Evolutionary conservation across 129 eudicot genomes (phyloP).

Genomic region (Apium graveolens): DNA sequence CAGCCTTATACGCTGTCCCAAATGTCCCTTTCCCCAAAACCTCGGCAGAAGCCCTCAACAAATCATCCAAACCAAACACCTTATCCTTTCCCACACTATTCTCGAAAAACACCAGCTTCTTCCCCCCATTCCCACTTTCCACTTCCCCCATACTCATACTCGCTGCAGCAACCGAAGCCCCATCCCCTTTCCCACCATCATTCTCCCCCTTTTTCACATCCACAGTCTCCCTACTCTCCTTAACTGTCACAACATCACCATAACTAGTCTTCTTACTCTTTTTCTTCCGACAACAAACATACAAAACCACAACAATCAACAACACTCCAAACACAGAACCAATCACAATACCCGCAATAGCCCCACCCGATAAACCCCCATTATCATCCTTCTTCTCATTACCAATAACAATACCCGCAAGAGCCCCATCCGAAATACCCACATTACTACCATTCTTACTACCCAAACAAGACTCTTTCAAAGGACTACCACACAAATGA

Average conservation of each 20-base stretch:
- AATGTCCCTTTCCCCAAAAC: constrained; percentile 4
- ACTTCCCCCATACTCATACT: not conserved
- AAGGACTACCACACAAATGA: not conserved
- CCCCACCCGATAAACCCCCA: constrained; percentile 6
- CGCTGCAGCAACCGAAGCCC: not conserved
- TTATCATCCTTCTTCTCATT: not conserved
- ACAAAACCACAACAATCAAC: not conserved
- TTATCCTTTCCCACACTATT: constrained; percentile 1
- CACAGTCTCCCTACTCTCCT: not conserved
- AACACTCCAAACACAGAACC: not conserved
- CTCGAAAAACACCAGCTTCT: not conserved
- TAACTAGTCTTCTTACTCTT: constrained; percentile 1
- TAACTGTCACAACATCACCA: constrained; percentile 3
- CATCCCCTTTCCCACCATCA: not conserved
- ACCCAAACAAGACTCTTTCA: not conserved
- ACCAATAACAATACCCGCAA: not conserved
- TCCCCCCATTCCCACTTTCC: constrained; percentile 2
- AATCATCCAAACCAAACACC: constrained; percentile 6
- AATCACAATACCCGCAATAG: constrained; percentile 2
- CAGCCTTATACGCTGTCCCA: constrained; percentile 9
- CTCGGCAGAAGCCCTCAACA: constrained; percentile 7
- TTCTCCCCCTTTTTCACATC: not conserved
- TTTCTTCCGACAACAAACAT: not conserved
- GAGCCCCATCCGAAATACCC: not conserved
- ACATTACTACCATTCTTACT: not conserved